phyloP scores from a whole-genome alignment of 129 eudicot genomes.

The Erigeron canadensis region DNA sequence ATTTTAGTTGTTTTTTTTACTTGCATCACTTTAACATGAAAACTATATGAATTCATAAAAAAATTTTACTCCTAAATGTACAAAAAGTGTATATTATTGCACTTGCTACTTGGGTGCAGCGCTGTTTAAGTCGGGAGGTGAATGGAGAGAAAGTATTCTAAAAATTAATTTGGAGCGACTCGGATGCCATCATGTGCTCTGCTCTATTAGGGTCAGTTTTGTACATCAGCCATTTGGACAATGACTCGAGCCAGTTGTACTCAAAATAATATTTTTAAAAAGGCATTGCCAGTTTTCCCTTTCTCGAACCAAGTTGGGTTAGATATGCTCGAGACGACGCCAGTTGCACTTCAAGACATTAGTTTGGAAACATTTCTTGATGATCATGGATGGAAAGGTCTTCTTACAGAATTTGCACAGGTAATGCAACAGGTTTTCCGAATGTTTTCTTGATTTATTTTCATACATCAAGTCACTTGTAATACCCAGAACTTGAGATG shows the following conservation, averaged over 20 bases:
- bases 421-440: constrained; percentile 94
- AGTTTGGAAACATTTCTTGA: constrained; percentile 79
- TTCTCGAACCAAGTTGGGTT: constrained; percentile 97
- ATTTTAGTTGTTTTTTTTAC: background rate
- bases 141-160: constrained; percentile 60
- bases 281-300: constrained; percentile 81
- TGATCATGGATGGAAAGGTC: constrained; percentile 83
- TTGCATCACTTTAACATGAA: background rate
- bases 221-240: background rate
- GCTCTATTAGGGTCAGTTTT: constrained; percentile 71
- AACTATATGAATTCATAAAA: no score
- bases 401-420: constrained; percentile 78
- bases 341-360: constrained; percentile 91
- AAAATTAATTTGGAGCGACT: constrained; percentile 77
- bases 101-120: constrained; percentile 81
- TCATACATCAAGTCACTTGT: background rate
- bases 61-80: no score
- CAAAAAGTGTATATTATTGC: background rate
- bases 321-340: constrained; percentile 96
- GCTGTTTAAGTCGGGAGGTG: constrained; percentile 58
- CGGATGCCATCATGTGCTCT: constrained; percentile 96
- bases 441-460: background rate
- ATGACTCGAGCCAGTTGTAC: background rate
- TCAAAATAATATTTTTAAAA: background rate
- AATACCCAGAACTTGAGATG: background rate